These are phyloP conservation scores for Ophiocordyceps camponoti-floridani DNA, from an alignment of 2,329 filamentous ascomycete genomes.

Conservation along the genomic window DNA sequence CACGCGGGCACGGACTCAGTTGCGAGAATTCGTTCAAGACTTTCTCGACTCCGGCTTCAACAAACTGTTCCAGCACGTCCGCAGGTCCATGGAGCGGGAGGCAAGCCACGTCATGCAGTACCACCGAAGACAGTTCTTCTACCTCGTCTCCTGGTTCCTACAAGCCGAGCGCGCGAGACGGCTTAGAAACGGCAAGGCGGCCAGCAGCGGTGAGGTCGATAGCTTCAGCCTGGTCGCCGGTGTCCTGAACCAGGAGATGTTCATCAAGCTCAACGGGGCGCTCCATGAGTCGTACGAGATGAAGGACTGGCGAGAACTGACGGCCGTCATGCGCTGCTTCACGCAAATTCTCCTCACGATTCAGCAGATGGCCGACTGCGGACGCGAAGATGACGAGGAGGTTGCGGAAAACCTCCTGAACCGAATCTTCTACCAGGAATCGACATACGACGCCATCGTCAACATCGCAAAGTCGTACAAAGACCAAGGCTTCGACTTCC, in stretches of 20 bases:
- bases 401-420: slow-evolving; percentile 95
- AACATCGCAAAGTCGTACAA: slow-evolving; percentile 74
- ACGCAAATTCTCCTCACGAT: slow-evolving; percentile 87
- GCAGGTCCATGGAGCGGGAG: slow-evolving; percentile 81
- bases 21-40: slow-evolving; percentile 74
- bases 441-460: slow-evolving; percentile 75
- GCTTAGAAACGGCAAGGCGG: slow-evolving; percentile 35
- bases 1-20: slow-evolving; percentile 51
- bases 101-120: slow-evolving; percentile 61
- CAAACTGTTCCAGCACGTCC: slow-evolving; percentile 66
- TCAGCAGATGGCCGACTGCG: slow-evolving; percentile 75
- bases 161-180: slow-evolving; percentile 65
- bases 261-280: slow-evolving; percentile 68
- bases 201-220: slow-evolving; percentile 36
- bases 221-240: slow-evolving; percentile 76
- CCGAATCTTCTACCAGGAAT: slow-evolving; percentile 95
- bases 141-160: slow-evolving; percentile 82
- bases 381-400: slow-evolving; percentile 83
- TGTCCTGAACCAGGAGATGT: slow-evolving; percentile 88
- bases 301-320: slow-evolving; percentile 76
- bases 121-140: slow-evolving; percentile 78
- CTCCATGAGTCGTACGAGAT: slow-evolving; percentile 66
- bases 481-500: slow-evolving; percentile 81
- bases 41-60: slow-evolving; percentile 95
- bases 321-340: slow-evolving; percentile 81